phyloP scores from a whole-genome alignment of 805 yeast species.

The Metschnikowia picachoensis region DNA sequence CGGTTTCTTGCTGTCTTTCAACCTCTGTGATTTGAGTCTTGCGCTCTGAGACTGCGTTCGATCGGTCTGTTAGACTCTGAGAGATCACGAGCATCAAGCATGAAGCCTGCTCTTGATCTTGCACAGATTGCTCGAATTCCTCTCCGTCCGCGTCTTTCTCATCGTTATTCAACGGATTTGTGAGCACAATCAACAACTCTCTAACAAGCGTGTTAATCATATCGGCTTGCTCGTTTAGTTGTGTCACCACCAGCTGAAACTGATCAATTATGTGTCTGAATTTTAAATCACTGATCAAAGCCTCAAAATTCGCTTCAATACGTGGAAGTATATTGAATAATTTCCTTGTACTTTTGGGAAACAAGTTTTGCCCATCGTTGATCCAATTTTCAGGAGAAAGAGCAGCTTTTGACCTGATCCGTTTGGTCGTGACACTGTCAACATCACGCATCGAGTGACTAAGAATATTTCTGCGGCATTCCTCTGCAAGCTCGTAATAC shows the following conservation, averaged over 20 bases:
- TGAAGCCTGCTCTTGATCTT: constrained; percentile 69
- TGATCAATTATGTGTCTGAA: constrained; percentile 21
- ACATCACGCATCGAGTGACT: constrained; percentile 40
- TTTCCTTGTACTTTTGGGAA: constrained; percentile 34
- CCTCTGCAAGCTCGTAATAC: constrained; percentile 60
- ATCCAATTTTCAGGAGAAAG: constrained; percentile 10
- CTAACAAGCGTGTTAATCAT: constrained; percentile 50
- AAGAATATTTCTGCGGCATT: constrained; percentile 49
- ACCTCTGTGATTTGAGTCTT: constrained; percentile 8
- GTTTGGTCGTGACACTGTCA: constrained; percentile 20
- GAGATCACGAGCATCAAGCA: constrained; percentile 54
- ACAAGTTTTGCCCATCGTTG: constrained; percentile 28
- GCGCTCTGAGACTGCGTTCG: constrained; percentile 12
- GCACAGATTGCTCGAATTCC: constrained; percentile 73
- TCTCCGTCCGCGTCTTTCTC: constrained; percentile 58
- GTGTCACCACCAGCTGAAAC: constrained; percentile 19
- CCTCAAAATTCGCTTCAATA: constrained; percentile 18
- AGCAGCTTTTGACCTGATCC: constrained; percentile 23
- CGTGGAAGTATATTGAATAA: constrained; percentile 30
- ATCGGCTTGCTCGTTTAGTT: constrained; percentile 50
- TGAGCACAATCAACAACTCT: constrained; percentile 40
- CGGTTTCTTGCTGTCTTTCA: constrained; percentile 15
- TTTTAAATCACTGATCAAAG: constrained; percentile 19
- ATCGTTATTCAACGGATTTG: constrained; percentile 44
- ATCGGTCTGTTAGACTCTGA: constrained; percentile 38